Evolutionary conservation across 2,329 filamentous ascomycete genomes (phyloP).

Genomic region (Scedosporium boydii): DNA sequence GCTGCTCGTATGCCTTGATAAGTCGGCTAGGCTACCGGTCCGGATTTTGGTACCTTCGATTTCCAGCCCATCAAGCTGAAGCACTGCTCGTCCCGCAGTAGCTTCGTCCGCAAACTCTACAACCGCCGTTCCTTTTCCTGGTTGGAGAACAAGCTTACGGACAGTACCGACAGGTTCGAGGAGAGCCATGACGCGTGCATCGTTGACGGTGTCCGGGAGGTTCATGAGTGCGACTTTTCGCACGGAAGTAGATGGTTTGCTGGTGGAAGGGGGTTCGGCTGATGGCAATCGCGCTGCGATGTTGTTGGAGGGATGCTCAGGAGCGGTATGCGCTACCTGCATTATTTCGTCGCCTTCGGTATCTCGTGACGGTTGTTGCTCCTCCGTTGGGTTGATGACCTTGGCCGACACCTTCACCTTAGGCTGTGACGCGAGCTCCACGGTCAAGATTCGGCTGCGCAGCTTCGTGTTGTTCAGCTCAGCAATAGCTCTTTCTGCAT

Average conservation of each 20-base stretch:
- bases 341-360: constrained; percentile 10
- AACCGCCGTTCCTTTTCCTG: constrained; percentile 75
- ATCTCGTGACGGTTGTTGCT: constrained; percentile 26
- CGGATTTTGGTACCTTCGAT: constrained; percentile 45
- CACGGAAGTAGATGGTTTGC: constrained; percentile 31
- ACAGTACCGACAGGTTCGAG: constrained; percentile 63
- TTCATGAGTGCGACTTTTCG: constrained; percentile 76
- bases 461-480: constrained; percentile 64
- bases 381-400: constrained; percentile 42
- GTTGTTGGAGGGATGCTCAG: constrained; percentile 25
- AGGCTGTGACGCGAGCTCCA: constrained; percentile 40
- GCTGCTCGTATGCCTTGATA: not conserved
- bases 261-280: not conserved
- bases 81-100: constrained; percentile 62
- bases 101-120: constrained; percentile 68
- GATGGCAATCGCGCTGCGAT: constrained; percentile 19
- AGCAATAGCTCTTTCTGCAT: constrained; percentile 55
- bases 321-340: constrained; percentile 17
- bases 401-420: constrained; percentile 22
- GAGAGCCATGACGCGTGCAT: constrained; percentile 66
- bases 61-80: constrained; percentile 46
- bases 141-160: constrained; percentile 67
- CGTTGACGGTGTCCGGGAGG: constrained; percentile 86
- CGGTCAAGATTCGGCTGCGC: constrained; percentile 56
- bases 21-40: constrained; percentile 29